Evolutionary conservation across 306 rosid genomes (phyloP), one percentile per base, ranked within the genome.

Genomic region (Gastrolobium bilobum): DNA sequence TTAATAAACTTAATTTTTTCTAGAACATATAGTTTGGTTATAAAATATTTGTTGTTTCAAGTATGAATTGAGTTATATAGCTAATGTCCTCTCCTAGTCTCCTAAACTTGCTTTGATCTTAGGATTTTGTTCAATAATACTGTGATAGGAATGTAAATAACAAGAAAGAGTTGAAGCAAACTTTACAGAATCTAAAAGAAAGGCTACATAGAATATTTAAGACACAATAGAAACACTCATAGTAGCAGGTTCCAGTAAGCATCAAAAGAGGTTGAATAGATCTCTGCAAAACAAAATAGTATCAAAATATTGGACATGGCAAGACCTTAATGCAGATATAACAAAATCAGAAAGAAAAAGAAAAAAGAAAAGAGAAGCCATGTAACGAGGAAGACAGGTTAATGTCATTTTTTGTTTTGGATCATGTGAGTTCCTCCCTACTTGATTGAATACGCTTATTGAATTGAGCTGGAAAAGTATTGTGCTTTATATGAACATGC

Each of bases 161-260:
- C 6, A 50, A 26, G 52, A n/a, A 15, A 77, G 53, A 64, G 58
- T 2, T 35, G 65, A 11, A n/a, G 40, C 10, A 77, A 54, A 60
- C 53, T 70, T 35, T 46, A 50, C 50, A 76, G 15, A 43, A 68
- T 44, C 58, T 33, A 54, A 37, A 72, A 62, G 37, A 46, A 57
- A 14, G 33, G 57, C 9, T 62, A 37, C 43, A 2, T 15, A 38
- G 74, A 14, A 47, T 46, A 38, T 68, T 37, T 20, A 14, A 65
- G 6, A 31, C n/a, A n/a, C n/a, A n/a, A n/a, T n/a, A n/a, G n/a
- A n/a, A n/a, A n/a, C n/a, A n/a, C 93, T 84, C 61, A 92, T 95
- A 34, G 97, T 92, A 76, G 93, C 88, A 26, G 97, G 95, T 79
- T 92, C 95, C 71, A 90, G 73, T 78, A 73, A 34, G 88, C 95